Evolutionary conservation across 306 rosid genomes (phyloP).

Genomic region (Vachellia pachyceras): DNA sequence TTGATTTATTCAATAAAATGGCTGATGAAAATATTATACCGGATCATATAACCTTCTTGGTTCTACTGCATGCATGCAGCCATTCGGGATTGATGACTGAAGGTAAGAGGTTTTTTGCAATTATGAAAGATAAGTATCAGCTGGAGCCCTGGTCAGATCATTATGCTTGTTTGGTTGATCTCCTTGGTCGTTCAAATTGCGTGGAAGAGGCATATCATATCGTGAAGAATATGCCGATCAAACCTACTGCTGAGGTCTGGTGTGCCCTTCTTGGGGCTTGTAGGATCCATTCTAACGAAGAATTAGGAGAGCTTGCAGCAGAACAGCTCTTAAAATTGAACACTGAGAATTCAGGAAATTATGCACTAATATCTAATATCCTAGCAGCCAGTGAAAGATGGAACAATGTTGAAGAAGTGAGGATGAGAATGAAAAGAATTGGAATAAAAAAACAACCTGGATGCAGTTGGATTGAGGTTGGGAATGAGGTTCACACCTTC

Average conservation of each 20-base stretch:
- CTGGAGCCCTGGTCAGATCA: background rate
- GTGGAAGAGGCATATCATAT: background rate
- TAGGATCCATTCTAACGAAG: background rate
- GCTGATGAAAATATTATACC: background rate
- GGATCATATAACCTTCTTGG: background rate
- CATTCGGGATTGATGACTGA: background rate
- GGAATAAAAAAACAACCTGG: background rate
- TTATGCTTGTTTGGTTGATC: background rate
- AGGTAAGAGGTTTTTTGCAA: background rate
- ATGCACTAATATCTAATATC: background rate
- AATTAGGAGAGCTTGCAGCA: background rate
- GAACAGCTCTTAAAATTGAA: background rate
- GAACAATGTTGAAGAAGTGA: background rate
- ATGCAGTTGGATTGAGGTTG: background rate
- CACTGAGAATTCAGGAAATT: background rate
- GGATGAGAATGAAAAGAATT: background rate
- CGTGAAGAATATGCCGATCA: background rate
- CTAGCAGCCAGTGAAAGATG: background rate
- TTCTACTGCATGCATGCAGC: background rate
- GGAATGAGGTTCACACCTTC: background rate
- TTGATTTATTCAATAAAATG: background rate
- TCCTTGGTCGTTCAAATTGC: background rate
- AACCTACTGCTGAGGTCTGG: constrained; percentile 2
- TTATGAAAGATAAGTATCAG: background rate
- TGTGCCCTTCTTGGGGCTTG: background rate